Evolutionary conservation across 2,329 filamentous ascomycete species (phyloP), one percentile per base, ranked within the genome.

Genomic region (Neofusicoccum kwambonambiense): DNA sequence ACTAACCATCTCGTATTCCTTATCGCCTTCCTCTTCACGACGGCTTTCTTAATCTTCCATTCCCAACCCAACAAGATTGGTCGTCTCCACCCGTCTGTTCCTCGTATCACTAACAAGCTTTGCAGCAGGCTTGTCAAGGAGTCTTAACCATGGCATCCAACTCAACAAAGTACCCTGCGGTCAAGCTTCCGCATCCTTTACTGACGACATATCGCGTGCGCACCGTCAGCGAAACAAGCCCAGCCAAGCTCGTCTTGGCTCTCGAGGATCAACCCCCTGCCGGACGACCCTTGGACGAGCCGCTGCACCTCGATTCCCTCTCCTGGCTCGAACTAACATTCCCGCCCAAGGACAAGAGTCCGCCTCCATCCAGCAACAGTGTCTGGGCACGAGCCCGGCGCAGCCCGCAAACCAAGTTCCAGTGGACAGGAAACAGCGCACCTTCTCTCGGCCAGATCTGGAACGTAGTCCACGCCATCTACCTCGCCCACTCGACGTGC

Each of bases 391-490:
- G 81, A 67, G 76, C 79, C 57, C 76, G 79, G 67, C 77, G 81
- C 68, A 78, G 78, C 42, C 79, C 80, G 6, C 74, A 76, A 45
- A 75, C 79, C 3, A 75, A 71, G 3, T 75, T 83, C 62, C 74
- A 77, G 62, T 83, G 81, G 81, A 69, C 70, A 47, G 73, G 70
- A 7, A 71, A 72, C 35, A 63, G 37, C 3, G 65, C 73, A 15
- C 81, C 81, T 51, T 75, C 79, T 41, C 70, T 81, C 35, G 79
- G 75, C 2, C 80, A 83, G 67, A 71, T 82, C 27, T 83, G 81
- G 81, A 78, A 81, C 57, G 71, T 82, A 13, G 69, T 81, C 19
- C 81, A 83, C 66, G 78, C 79, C 3, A 75, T 83, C 61, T 78
- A 80, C 50, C 76, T 80, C 13, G 73, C 77, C 15, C 76, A 81